Percentiles rank a stretch among this genome's conserved stretches.
These are phyloP conservation scores for Coemansia sp. DNA, from an alignment of 192 early-diverging fungal species.

Conservation along the genomic window DNA sequence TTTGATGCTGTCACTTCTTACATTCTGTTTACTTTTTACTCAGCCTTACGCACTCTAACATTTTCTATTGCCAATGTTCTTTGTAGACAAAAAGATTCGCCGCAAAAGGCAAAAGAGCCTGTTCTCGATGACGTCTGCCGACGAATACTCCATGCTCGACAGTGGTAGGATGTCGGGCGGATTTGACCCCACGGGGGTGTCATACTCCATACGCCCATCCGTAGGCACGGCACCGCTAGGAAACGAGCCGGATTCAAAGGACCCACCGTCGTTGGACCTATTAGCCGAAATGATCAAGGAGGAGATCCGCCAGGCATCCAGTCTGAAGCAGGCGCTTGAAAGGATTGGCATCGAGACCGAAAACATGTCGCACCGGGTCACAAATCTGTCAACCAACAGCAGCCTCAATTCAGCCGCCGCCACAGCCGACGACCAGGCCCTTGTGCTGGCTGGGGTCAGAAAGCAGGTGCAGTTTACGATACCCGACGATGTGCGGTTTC, in stretches of 20 bases:
- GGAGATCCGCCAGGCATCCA: constrained; percentile 54
- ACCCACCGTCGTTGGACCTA: constrained; percentile 44
- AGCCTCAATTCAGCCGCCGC: neutral
- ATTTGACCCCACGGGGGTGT: constrained; percentile 29
- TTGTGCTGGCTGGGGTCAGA: neutral
- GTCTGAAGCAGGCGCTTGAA: constrained; percentile 46
- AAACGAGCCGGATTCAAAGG: constrained; percentile 12
- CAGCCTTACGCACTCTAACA: neutral
- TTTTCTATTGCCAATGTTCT: neutral
- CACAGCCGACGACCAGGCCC: too few relatives aligned
- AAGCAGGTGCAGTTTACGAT: constrained; percentile 47
- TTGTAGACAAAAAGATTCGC: constrained; percentile 46
- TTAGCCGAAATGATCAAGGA: constrained; percentile 55
- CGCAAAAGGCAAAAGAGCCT: constrained; percentile 50
- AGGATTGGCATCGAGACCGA: constrained; percentile 37
- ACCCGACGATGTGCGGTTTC: constrained; percentile 54
- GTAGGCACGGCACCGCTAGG: constrained; percentile 4
- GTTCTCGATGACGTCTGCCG: constrained; percentile 51
- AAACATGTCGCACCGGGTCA: constrained; percentile 32
- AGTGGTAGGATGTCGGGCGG: constrained; percentile 25
- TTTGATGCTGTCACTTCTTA: too few relatives aligned
- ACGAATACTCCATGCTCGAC: constrained; percentile 46
- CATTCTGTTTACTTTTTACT: neutral
- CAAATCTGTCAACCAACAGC: constrained; percentile 15
- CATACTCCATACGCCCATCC: constrained; percentile 9